Evolutionary conservation across 2,329 filamentous ascomycete genomes (phyloP).

Genomic region (Diplodia seriata): DNA sequence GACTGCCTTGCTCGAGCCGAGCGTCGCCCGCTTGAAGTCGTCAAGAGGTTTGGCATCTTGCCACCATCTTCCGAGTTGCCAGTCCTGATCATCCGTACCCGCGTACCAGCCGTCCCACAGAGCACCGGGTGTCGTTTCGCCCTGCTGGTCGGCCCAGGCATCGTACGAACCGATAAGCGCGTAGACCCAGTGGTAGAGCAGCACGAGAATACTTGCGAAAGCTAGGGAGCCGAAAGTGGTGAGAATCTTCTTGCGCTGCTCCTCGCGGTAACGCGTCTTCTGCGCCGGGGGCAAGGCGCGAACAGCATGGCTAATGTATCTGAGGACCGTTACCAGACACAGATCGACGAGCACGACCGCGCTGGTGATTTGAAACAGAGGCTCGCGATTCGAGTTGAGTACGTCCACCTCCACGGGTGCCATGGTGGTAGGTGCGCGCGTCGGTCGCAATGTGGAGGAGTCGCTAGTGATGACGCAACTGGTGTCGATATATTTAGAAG

Average conservation of each 20-base stretch:
- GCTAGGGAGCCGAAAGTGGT: slow-evolving; percentile 55
- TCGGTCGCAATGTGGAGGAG: slow-evolving; percentile 14
- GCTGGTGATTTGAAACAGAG: slow-evolving; percentile 43
- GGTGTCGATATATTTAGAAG: slow-evolving; percentile 20
- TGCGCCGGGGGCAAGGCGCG: slow-evolving; percentile 44
- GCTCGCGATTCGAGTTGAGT: slow-evolving; percentile 43
- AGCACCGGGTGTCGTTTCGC: slow-evolving; percentile 51
- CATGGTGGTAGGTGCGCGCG: slow-evolving; percentile 38
- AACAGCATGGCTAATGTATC: slow-evolving; percentile 43
- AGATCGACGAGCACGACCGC: slow-evolving; percentile 43
- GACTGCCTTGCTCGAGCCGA: slow-evolving; percentile 62
- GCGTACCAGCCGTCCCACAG: slow-evolving; percentile 51
- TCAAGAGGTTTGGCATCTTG: slow-evolving; percentile 60
- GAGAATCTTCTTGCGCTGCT: slow-evolving; percentile 43
- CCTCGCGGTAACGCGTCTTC: slow-evolving; percentile 44
- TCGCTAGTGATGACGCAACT: slow-evolving; percentile 29
- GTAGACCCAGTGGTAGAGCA: slow-evolving; percentile 53
- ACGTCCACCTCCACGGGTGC: slow-evolving; percentile 46
- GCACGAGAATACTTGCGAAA: slow-evolving; percentile 53
- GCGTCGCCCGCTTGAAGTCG: slow-evolving; percentile 62
- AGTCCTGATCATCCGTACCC: slow-evolving; percentile 42
- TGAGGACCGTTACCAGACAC: slow-evolving; percentile 43
- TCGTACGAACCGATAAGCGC: slow-evolving; percentile 59
- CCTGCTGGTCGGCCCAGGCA: slow-evolving; percentile 56
- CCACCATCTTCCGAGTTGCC: slow-evolving; percentile 60